A percentile compares a stretch with the other conserved stretches of the same genome.
Evolutionary conservation across 2,329 filamentous ascomycete species (phyloP).

Genomic region (Nothomitra cinnamomea): DNA sequence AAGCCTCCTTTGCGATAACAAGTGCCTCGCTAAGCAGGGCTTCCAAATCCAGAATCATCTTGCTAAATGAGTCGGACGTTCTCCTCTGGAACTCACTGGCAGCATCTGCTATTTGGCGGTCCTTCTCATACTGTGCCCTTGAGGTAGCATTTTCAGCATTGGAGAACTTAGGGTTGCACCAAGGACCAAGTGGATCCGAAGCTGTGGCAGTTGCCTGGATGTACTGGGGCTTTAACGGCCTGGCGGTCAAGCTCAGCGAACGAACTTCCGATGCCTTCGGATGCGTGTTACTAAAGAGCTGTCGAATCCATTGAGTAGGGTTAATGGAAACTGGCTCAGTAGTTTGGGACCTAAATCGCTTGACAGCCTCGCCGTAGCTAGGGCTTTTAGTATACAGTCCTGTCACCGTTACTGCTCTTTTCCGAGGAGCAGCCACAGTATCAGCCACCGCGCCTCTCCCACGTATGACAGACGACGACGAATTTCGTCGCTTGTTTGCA

Average conservation of each 20-base stretch:
- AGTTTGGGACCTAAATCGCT: neutral
- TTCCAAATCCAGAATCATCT: conserved; percentile 9
- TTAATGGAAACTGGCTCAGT: neutral
- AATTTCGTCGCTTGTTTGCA: neutral
- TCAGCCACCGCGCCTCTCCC: no score
- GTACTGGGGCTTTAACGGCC: neutral
- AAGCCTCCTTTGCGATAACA: conserved; percentile 19
- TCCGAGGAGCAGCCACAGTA: no score
- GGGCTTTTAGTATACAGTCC: no score
- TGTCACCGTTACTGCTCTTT: no score
- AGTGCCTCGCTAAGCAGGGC: conserved; percentile 16
- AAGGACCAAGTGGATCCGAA: neutral
- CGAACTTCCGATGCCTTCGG: neutral
- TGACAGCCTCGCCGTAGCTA: neutral
- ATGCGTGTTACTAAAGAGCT: neutral
- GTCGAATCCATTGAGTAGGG: conserved; percentile 2
- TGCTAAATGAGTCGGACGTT: conserved; percentile 4
- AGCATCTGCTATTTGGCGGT: neutral
- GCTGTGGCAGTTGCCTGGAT: no score
- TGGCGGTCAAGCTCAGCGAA: neutral
- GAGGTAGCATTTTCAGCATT: neutral
- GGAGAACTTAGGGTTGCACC: neutral
- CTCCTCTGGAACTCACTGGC: conserved; percentile 1
- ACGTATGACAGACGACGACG: neutral
- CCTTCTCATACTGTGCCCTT: no score